These are phyloP conservation scores for Neurospora sp. DNA, from an alignment of 495 filamentous ascomycete genomes.

Conservation along the genomic window DNA sequence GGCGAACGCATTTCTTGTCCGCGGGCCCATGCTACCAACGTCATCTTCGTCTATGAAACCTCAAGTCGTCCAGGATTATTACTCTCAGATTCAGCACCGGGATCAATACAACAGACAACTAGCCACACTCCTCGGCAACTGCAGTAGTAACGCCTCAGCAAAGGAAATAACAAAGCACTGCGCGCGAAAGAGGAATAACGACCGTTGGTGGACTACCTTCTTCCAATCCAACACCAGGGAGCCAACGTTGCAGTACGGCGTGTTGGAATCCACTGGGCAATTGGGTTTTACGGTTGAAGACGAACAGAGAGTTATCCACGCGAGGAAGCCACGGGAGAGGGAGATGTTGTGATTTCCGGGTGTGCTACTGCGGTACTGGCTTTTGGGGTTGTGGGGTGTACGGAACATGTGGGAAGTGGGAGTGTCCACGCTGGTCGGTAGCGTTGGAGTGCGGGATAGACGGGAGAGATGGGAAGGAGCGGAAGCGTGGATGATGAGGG, in stretches of 20 bases:
- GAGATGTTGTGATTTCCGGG: neutral
- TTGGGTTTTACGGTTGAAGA: neutral
- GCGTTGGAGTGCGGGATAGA: too few species aligned
- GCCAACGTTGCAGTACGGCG: neutral
- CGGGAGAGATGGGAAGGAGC: too few species aligned
- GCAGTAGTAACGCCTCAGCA: neutral
- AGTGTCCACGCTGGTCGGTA: too few species aligned
- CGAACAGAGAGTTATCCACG: neutral
- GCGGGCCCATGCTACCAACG: neutral
- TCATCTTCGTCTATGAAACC: neutral
- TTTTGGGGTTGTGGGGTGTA: too few species aligned
- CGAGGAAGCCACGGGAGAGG: neutral
- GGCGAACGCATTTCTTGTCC: neutral
- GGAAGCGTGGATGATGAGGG: too few species aligned
- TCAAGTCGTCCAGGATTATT: neutral
- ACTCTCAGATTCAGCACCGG: too few species aligned
- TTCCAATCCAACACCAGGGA: neutral
- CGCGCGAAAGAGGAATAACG: neutral
- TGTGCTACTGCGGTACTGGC: neutral
- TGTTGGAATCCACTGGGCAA: neutral
- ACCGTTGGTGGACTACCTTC: neutral
- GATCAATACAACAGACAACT: neutral
- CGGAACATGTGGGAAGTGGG: too few species aligned
- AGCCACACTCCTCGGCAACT: neutral
- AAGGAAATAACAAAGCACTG: neutral